Evolutionary conservation across 2,329 filamentous ascomycete genomes (phyloP), one percentile per base, ranked within the genome.

Genomic region (Penicillium brevicompactum): DNA sequence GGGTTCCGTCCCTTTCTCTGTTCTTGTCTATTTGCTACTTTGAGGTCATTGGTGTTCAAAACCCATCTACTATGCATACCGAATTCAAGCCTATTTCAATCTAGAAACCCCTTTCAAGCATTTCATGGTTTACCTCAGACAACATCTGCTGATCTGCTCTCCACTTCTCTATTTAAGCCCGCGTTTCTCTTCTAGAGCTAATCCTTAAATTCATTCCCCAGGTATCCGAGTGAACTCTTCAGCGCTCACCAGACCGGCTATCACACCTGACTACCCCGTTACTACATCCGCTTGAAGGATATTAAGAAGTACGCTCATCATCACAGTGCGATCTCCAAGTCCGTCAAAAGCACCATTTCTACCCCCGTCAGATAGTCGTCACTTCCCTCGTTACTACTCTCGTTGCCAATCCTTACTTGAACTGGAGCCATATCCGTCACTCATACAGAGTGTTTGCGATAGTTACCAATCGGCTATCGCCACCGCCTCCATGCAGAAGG

Each of bases 1-100:
- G 55, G 56, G 46, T 51, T 56, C 45, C 53, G 56, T 57, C 56
- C 56, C 44, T 55, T 61, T 58, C 54, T 49, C 49, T 51, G 37
- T 46, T 60, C 50, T 62, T 64, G 56, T 40, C 56, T 56, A 53
- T 55, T 57, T 61, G 48, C 43, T 51, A 54, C 51, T 31, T 55
- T 41, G 46, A 53, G 52, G 51, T 30, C 45, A 52, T 51, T 51
- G 47, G 55, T 55, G 31, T 58, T 63, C 41, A 59, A 18, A 54
- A 27, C 10, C 43, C 44, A 51, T 53, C 45, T 57, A 53, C 61
- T 57, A 51, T 68, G 62, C 66, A 67, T 67, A 55, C 61, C 62
- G 61, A 59, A 60, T 64, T 64, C 58, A 56, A 63, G 53, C 46
- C 24, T 51, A 34, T 41, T 32, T 41, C 47, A 46, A 46, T 54